Percentiles rank a stretch among this genome's conserved stretches.
phyloP scores from a whole-genome alignment of 768 basidiomycete species.

The Astraeus odoratus region DNA sequence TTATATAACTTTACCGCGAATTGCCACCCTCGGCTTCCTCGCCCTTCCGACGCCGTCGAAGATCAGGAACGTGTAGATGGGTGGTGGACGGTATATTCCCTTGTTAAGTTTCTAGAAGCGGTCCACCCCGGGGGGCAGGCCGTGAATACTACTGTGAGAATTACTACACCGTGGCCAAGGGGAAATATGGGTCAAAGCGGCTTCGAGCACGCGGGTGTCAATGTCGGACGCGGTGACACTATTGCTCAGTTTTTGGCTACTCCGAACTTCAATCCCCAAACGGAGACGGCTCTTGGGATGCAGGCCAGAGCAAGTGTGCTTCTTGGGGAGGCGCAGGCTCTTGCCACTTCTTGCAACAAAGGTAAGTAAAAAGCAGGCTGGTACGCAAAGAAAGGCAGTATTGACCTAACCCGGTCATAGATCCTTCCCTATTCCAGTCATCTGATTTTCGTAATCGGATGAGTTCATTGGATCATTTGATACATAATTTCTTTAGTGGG shows the following conservation, averaged over 20 bases:
- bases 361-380: too few species aligned
- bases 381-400: too few species aligned
- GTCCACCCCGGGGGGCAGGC: slow-evolving; percentile 25
- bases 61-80: slow-evolving; percentile 33
- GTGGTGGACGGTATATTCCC: slow-evolving; percentile 31
- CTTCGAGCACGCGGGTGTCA: background rate
- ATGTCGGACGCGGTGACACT: slow-evolving; percentile 1
- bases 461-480: slow-evolving; percentile 38
- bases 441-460: slow-evolving; percentile 39
- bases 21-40: slow-evolving; percentile 20
- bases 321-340: slow-evolving; percentile 26
- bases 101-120: slow-evolving; percentile 28
- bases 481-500: slow-evolving; percentile 32
- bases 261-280: slow-evolving; percentile 6
- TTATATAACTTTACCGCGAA: slow-evolving; percentile 8
- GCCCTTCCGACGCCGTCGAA: slow-evolving; percentile 25
- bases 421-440: slow-evolving; percentile 35
- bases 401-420: too few species aligned
- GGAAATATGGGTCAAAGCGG: slow-evolving; percentile 6
- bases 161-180: slow-evolving; percentile 39
- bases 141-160: slow-evolving; percentile 18
- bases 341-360: slow-evolving; percentile 21
- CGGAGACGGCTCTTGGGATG: slow-evolving; percentile 8
- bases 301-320: slow-evolving; percentile 28
- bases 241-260: slow-evolving; percentile 13